Conservation (phyloP, 495 filamentous ascomycete genomes). For the Copromyces sp. region DNA sequence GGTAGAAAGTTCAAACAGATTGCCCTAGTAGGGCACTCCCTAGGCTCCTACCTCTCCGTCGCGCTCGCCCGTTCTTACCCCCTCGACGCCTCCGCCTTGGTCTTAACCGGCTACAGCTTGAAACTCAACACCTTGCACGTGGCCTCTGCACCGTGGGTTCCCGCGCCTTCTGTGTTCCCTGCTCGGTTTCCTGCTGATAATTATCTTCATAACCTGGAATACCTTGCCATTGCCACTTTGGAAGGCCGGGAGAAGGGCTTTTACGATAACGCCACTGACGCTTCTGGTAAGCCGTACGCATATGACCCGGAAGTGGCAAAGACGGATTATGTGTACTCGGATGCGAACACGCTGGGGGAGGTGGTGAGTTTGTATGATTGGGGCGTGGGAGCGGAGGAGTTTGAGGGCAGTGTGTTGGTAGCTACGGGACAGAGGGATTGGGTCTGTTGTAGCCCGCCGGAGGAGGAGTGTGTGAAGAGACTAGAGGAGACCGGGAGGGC, state of each 20-base stretch:
- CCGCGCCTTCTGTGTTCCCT: not conserved
- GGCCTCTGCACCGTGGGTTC: not conserved
- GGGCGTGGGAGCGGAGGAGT: not conserved
- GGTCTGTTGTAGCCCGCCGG: slow-evolving; percentile 1
- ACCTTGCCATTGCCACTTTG: not conserved
- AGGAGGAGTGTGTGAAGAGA: not conserved
- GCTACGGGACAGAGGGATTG: slow-evolving; percentile 3
- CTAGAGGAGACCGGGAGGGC: not conserved
- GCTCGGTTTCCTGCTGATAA: not conserved
- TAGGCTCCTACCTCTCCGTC: slow-evolving; percentile 16
- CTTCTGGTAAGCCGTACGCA: not conserved
- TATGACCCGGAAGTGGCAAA: not conserved
- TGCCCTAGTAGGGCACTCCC: slow-evolving; percentile 13
- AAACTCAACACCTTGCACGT: not conserved
- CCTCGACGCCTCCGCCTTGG: slow-evolving; percentile 7
- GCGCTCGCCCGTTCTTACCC: slow-evolving; percentile 12
- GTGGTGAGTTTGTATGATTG: not conserved
- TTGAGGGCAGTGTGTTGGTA: not conserved
- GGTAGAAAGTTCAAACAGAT: slow-evolving; percentile 11
- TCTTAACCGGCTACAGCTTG: slow-evolving; percentile 12
- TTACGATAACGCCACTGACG: not conserved
- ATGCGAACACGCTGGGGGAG: not conserved
- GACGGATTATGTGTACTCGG: not conserved
- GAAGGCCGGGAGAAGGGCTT: not conserved
- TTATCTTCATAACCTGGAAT: not conserved